Evolutionary conservation across 345 rosid genomes (phyloP), one percentile per base, ranked within the genome.

Genomic region (Hypericum androsaemum): DNA sequence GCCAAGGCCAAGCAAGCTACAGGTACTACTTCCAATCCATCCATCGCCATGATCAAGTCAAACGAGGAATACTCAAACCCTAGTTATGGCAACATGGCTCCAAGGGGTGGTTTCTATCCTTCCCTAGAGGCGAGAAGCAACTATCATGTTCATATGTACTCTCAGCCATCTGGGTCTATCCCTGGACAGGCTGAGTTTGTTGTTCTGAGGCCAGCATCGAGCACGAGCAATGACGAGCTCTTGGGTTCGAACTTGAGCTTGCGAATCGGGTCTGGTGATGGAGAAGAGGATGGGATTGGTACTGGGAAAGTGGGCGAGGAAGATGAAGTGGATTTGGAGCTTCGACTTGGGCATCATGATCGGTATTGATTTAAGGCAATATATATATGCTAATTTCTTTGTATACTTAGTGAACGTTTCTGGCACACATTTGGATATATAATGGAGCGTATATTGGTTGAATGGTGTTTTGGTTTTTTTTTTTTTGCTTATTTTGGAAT

Each of bases 241-340:
- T 63, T 56, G 67, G 76, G 74, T 35, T 76, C 74, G 0, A 66
- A 73, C 64, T 67, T 88, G 79, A 81, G 84, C 69, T 63, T 83
- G 71, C 64, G 70, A 43, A 59, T 77, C 7, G 79, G 77, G 14
- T 54, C 70, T 37, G 16, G 61, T 13, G 46, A 54, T 32, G 54
- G 12, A 11, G 66, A 71, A 49, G 67, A 71, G 9, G 46, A 61
- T 49, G 52, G 54, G 50, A 43, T 57, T 14, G 64, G 41, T 40
- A 59, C 37, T 44, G 67, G 54, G 44, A n/a, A 12, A 6, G 47
- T 6, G n/a, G 12, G 13, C 0, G 12, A 44, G n/a, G 79, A 71
- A 16, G 80, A 72, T 50, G 87, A 81, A 65, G 22, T 83, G 16
- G 94, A 89, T 74, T 79, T 86, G 80, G 86, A 89, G 79, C 97